Evolutionary conservation across 306 rosid genomes (phyloP).

Genomic region (Prunus kanzakura): DNA sequence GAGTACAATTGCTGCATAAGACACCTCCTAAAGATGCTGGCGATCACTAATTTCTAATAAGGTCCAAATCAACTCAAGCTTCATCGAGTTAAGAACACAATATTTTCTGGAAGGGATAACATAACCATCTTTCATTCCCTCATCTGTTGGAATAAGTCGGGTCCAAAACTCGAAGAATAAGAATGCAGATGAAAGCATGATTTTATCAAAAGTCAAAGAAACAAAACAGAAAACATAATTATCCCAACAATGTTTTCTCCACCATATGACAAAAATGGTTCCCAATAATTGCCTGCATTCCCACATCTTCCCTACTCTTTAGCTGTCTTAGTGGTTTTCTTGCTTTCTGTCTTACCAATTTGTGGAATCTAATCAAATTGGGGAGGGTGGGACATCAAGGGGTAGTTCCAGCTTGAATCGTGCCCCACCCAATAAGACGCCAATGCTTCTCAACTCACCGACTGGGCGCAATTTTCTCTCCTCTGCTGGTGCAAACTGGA

Average conservation of each 20-base stretch:
- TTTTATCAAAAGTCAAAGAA: background rate
- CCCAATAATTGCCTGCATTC: slow-evolving; percentile 40
- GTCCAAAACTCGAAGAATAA: background rate
- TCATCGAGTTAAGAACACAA: background rate
- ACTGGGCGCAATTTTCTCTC: slow-evolving; percentile 84
- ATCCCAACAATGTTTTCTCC: slow-evolving; percentile 41
- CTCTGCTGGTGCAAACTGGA: slow-evolving; percentile 86
- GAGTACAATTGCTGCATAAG: too few species aligned
- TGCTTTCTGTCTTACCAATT: background rate
- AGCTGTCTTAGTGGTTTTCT: background rate
- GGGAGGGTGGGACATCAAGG: slow-evolving; percentile 73
- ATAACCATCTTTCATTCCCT: background rate
- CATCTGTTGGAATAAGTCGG: background rate
- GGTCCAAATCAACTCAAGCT: background rate
- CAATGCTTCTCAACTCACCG: slow-evolving; percentile 96
- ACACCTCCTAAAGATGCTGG: background rate
- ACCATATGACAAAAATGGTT: slow-evolving; percentile 51
- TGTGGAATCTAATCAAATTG: slow-evolving; percentile 33
- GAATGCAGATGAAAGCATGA: background rate
- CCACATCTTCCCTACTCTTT: slow-evolving; percentile 35
- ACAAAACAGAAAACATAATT: background rate
- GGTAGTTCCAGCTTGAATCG: slow-evolving; percentile 88
- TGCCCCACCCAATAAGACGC: slow-evolving; percentile 95
- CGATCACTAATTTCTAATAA: background rate
- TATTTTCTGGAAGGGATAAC: background rate